phyloP scores from a whole-genome alignment of 2,329 filamentous ascomycete genomes.

The Myriosclerotinia scirpicola region DNA sequence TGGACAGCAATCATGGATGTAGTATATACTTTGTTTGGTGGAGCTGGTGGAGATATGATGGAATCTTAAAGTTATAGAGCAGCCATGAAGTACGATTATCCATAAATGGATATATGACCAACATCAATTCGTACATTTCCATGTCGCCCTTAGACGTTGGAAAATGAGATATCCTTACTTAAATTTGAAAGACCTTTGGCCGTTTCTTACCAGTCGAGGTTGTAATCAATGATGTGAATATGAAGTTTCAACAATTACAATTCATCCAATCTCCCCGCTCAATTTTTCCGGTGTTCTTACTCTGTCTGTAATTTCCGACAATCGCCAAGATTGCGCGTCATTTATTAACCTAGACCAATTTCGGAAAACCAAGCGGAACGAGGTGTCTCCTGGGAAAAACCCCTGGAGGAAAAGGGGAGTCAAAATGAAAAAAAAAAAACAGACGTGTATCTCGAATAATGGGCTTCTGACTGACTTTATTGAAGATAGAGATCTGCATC shows the following conservation, averaged over 20 bases:
- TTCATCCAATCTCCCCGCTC: slow-evolving; percentile 1
- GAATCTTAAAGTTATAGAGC: slow-evolving; percentile 1
- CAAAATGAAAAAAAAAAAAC: neutral
- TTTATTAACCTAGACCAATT: neutral
- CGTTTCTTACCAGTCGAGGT: neutral
- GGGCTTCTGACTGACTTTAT: neutral
- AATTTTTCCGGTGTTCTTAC: neutral
- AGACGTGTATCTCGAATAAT: neutral
- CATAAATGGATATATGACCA: slow-evolving; percentile 3
- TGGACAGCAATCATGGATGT: neutral
- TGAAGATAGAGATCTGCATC: neutral
- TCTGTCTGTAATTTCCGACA: neutral
- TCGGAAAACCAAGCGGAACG: neutral
- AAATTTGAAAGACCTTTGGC: neutral
- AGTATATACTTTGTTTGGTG: slow-evolving; percentile 14
- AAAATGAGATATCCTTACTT: neutral
- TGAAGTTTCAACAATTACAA: neutral
- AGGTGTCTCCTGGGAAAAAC: neutral
- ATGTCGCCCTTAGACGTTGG: neutral
- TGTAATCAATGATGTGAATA: neutral
- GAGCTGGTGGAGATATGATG: slow-evolving; percentile 3
- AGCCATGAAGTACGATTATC: neutral
- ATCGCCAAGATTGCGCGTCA: neutral
- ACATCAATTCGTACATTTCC: neutral
- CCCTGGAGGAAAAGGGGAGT: neutral